A percentile compares a stretch with the other conserved stretches of the same genome.
Evolutionary conservation across 306 rosid species (phyloP).

Genomic region (Medicago truncatula): DNA sequence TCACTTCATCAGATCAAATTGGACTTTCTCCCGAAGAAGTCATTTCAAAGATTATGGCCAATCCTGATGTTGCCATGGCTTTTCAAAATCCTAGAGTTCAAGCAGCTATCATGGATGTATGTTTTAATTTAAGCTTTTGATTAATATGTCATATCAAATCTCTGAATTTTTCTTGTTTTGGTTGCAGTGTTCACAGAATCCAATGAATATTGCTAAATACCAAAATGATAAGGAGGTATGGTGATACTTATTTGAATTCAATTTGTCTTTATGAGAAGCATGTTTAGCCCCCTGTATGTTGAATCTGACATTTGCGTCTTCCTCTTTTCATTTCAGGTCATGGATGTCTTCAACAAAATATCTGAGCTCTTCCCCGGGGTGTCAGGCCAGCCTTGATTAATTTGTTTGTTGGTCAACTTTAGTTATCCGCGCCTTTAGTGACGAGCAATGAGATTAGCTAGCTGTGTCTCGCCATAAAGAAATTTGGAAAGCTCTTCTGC

Average conservation of each 20-base stretch:
- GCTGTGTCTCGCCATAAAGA: slow-evolving; percentile 26
- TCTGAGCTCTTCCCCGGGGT: slow-evolving; percentile 96
- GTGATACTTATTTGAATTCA: slow-evolving; percentile 24
- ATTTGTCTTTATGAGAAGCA: slow-evolving; percentile 30
- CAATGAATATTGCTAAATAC: slow-evolving; percentile 84
- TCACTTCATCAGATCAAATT: slow-evolving; percentile 77
- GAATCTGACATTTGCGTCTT: neutral
- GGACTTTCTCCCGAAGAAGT: slow-evolving; percentile 97
- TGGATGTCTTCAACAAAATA: slow-evolving; percentile 92
- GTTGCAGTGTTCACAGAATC: slow-evolving; percentile 95
- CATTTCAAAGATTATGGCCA: slow-evolving; percentile 92
- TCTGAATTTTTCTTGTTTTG: slow-evolving; percentile 46
- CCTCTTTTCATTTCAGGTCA: slow-evolving; percentile 59
- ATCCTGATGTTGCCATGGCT: slow-evolving; percentile 95
- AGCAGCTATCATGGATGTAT: slow-evolving; percentile 98
- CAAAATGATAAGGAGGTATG: slow-evolving; percentile 98
- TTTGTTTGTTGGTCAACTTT: slow-evolving; percentile 3
- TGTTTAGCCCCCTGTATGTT: neutral
- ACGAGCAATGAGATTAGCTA: slow-evolving; percentile 30
- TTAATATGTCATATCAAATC: slow-evolving; percentile 18
- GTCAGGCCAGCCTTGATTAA: slow-evolving; percentile 70
- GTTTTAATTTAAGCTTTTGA: slow-evolving; percentile 42
- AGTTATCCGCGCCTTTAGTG: slow-evolving; percentile 23
- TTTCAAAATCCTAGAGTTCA: slow-evolving; percentile 98
- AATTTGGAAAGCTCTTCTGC: slow-evolving; percentile 27